These are phyloP conservation scores for Artomyces pyxidatus DNA, from an alignment of 768 basidiomycete species.

Conservation along the genomic window DNA sequence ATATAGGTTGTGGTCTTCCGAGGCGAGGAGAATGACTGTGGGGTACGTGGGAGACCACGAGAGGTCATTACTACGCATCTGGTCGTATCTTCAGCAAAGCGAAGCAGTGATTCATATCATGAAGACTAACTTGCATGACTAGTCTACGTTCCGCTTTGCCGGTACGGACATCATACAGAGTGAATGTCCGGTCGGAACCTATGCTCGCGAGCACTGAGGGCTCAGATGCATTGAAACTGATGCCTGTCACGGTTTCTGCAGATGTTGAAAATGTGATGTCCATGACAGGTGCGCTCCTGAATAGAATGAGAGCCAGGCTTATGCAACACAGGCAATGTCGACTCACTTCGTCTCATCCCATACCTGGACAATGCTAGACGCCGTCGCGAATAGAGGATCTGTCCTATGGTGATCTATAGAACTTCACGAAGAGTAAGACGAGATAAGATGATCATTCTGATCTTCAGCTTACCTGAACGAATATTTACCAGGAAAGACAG, in stretches of 20 bases:
- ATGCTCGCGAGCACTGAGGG: slow-evolving; percentile 91
- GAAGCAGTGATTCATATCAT: neutral
- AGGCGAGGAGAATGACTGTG: slow-evolving; percentile 85
- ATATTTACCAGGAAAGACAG: slow-evolving; percentile 75
- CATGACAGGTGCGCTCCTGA: slow-evolving; percentile 75
- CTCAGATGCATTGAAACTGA: slow-evolving; percentile 93
- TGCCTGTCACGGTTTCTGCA: slow-evolving; percentile 79
- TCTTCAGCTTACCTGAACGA: slow-evolving; percentile 87
- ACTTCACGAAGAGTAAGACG: slow-evolving; percentile 31
- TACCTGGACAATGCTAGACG: slow-evolving; percentile 87
- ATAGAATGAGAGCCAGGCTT: neutral
- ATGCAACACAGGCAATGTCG: neutral
- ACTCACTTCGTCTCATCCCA: slow-evolving; percentile 97
- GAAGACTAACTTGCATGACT: slow-evolving; percentile 70
- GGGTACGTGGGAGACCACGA: slow-evolving; percentile 97
- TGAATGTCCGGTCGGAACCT: slow-evolving; percentile 93
- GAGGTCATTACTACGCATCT: slow-evolving; percentile 86
- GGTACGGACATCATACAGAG: slow-evolving; percentile 92
- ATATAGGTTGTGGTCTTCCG: slow-evolving; percentile 97
- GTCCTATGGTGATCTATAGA: slow-evolving; percentile 91
- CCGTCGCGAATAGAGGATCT: slow-evolving; percentile 88
- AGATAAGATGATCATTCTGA: neutral
- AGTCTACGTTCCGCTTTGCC: slow-evolving; percentile 91
- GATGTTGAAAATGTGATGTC: slow-evolving; percentile 83
- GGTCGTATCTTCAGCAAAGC: slow-evolving; percentile 4